phyloP scores from a whole-genome alignment of 78 protist species.

The Diacronema lutheri region DNA sequence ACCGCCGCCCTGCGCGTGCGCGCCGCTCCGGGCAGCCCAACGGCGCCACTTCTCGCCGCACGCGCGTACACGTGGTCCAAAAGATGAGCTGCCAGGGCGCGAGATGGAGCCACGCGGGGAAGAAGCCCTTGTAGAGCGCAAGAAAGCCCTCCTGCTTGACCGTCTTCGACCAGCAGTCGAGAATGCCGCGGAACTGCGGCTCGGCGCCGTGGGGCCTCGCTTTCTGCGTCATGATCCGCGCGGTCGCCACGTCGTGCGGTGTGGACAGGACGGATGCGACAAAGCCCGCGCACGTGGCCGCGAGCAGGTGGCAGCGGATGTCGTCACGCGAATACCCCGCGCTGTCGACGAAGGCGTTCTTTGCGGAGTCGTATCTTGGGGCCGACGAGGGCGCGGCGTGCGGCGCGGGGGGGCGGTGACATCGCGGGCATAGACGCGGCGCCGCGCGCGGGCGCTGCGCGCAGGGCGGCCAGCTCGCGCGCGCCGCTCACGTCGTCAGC shows the following conservation, averaged over 20 bases:
- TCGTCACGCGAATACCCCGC: not conserved
- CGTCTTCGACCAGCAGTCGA: slow-evolving; percentile 18
- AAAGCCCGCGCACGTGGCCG: slow-evolving; percentile 27
- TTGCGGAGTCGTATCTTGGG: slow-evolving; percentile 37
- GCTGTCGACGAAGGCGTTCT: not conserved
- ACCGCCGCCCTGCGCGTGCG: no score
- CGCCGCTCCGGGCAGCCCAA: no score
- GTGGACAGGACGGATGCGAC: slow-evolving; percentile 17
- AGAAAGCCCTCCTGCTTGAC: slow-evolving; percentile 62
- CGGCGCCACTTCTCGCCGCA: no score
- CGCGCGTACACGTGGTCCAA: not conserved
- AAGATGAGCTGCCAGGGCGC: slow-evolving; percentile 24
- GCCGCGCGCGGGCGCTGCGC: no score
- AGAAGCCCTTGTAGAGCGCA: slow-evolving; percentile 58
- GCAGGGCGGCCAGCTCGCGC: no score
- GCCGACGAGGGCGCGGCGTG: no score
- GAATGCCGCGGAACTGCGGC: not conserved
- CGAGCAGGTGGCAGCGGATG: not conserved
- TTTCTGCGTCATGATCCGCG: not conserved
- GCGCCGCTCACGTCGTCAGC: slow-evolving; percentile 32
- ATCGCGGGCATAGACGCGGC: no score
- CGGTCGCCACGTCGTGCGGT: slow-evolving; percentile 17
- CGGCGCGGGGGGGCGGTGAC: no score
- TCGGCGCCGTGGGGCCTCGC: slow-evolving; percentile 2
- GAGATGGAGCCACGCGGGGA: slow-evolving; percentile 16